phyloP scores from a whole-genome alignment of 2,329 filamentous ascomycete species.

The Diaporthe citrichinensis region DNA sequence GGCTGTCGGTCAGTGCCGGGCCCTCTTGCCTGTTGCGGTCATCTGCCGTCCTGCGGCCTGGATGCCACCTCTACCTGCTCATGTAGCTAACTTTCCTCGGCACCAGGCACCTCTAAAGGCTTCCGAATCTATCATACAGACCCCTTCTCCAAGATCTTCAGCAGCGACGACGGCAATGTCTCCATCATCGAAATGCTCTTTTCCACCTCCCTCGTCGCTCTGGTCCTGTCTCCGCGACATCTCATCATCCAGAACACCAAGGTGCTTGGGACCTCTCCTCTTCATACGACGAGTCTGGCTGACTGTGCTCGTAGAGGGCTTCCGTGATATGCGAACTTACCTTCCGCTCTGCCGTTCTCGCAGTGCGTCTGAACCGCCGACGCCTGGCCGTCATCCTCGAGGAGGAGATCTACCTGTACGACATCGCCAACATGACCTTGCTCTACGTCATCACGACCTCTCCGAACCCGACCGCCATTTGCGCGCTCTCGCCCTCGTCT shows the following conservation, averaged over 20 bases:
- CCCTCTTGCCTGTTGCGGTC: slow-evolving; percentile 3
- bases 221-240: slow-evolving; percentile 91
- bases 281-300: slow-evolving; percentile 30
- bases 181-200: slow-evolving; percentile 99
- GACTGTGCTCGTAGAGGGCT: slow-evolving; percentile 62
- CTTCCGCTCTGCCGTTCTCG: slow-evolving; percentile 95
- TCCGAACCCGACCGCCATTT: slow-evolving; percentile 92
- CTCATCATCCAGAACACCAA: slow-evolving; percentile 98
- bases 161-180: slow-evolving; percentile 94
- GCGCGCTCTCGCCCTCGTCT: slow-evolving; percentile 91
- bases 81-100: slow-evolving; percentile 11
- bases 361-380: slow-evolving; percentile 94
- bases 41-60: neutral
- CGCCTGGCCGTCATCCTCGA: slow-evolving; percentile 93
- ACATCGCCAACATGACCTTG: slow-evolving; percentile 98
- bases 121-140: slow-evolving; percentile 98
- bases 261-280: slow-evolving; percentile 62
- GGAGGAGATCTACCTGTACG: slow-evolving; percentile 97
- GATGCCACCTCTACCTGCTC: slow-evolving; percentile 24
- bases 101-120: slow-evolving; percentile 86
- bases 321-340: slow-evolving; percentile 98
- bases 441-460: slow-evolving; percentile 94
- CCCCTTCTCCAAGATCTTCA: slow-evolving; percentile 94
- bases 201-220: slow-evolving; percentile 94
- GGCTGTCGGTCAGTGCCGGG: slow-evolving; percentile 81